A percentile compares a stretch with the other conserved stretches of the same genome.
Conservation (phyloP, 2,329 filamentous ascomycete species). For the Clonostachys rosea region DNA sequence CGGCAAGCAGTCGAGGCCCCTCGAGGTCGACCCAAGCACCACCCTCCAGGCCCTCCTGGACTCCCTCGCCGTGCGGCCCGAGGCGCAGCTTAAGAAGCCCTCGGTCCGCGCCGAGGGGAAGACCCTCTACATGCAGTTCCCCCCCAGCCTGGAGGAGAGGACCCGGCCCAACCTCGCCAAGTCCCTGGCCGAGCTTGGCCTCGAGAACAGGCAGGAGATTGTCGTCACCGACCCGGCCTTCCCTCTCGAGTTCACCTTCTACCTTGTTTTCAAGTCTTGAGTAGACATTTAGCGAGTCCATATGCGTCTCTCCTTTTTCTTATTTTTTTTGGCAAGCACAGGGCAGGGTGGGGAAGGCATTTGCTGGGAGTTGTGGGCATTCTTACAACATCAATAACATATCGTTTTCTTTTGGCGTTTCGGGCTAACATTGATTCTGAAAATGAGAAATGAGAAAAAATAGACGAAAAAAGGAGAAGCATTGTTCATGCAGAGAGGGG, state of each 20-base stretch:
- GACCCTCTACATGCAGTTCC: constrained; percentile 86
- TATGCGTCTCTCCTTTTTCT: too few relatives aligned
- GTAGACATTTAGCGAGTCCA: neutral
- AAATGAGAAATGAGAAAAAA: too few relatives aligned
- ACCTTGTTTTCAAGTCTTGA: constrained; percentile 37
- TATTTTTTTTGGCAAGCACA: too few relatives aligned
- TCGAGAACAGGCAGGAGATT: constrained; percentile 80
- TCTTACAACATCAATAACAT: too few relatives aligned
- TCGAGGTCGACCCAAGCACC: constrained; percentile 64
- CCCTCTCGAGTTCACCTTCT: constrained; percentile 61
- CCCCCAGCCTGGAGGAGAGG: constrained; percentile 75
- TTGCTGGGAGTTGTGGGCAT: constrained; percentile 18
- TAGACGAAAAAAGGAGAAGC: too few relatives aligned
- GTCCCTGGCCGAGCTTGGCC: constrained; percentile 67
- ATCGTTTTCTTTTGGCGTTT: too few relatives aligned
- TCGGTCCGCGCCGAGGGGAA: constrained; percentile 75
- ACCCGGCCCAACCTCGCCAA: constrained; percentile 78
- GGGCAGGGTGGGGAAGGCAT: constrained; percentile 5
- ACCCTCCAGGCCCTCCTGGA: constrained; percentile 85
- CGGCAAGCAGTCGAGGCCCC: constrained; percentile 72
- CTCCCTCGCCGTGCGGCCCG: constrained; percentile 74
- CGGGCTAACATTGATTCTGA: too few relatives aligned
- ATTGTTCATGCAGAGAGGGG: constrained; percentile 3
- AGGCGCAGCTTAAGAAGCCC: constrained; percentile 91
- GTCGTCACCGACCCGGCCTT: constrained; percentile 93